Base-by-base conservation (phyloP, 805 yeast genomes). In the Wickerhamomyces chambardii region DNA sequence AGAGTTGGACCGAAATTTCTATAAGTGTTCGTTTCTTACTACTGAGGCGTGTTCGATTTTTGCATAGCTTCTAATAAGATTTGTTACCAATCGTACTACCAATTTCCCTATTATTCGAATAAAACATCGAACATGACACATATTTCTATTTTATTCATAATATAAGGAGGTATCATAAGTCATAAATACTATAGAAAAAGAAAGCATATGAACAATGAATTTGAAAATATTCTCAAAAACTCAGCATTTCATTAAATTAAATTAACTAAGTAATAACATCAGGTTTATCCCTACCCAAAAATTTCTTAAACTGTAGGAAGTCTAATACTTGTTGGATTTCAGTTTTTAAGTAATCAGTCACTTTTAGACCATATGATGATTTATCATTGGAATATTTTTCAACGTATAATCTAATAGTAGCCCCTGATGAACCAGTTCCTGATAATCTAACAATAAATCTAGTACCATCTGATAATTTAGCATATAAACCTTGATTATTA, bases 361-460 rank as follows among this genome's bases (percentile, higher is more conserved):
- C 90, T 32, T 66, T 58, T 44, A 58, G 43, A 6, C 49, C 50
- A 50, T 70, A 73, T 29, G 68, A 68, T 15, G 72, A 42, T 34
- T 59, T 50, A 51, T 85, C 92, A 32, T 58, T 47, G 18, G 84
- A 75, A 63, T 83, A 86, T 59, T 79, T 81, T 61, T 90, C 97
- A 53, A 90, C 64, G 63, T 90, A 90, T 47, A 90, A 68, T 59
- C 98, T 76, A 40, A 92, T 87, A 6, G 98, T 90, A 16, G 98
- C 97, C 33, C 98, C 98, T 2, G 95, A 80, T 2, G 97, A 87
- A 14, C 98, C 98, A 3, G 98, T 90, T 37, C 98, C 98, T 0
- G 96, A 86, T 44, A 92, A 69, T 60, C 98, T 80, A 36, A 86
- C 83, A 27, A 92, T 84, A 35, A 89, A 75, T 57, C 97, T 75